Evolutionary conservation across 345 rosid species (phyloP), one percentile per base, ranked within the genome.

Genomic region (Salix caprea): DNA sequence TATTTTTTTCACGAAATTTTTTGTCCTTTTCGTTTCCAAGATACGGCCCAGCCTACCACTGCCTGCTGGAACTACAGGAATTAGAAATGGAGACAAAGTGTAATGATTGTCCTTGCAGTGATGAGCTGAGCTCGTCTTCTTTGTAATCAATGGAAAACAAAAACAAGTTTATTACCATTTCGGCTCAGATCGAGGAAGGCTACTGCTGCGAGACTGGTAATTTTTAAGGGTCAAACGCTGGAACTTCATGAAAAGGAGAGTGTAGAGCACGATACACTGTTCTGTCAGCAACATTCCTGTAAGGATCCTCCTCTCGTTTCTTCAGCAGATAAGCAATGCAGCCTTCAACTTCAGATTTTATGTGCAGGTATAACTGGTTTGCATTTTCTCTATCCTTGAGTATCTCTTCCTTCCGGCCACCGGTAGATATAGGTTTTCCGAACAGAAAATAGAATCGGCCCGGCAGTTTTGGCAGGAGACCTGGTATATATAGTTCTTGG

Each of bases 221-320:
- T 30, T 65, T 65, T 30, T 3, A 87, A 73, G 84, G 87, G 46
- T 87, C 85, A 80, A 94, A 94, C 50, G 94, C 76, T 0, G 90
- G 97, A 83, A 86, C 86, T 67, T 89, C 87, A n/a, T 67, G 70
- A 40, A 32, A 74, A n/a, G 92, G 81, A 78, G 86, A 64, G 76
- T 84, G 71, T 0, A 87, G 40, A 2, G 82, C 80, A 21, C 75
- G 81, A 61, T 89, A 86, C 30, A 76, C 4, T 36, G 82, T 62
- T 79, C 97, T 86, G 70, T 92, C 91, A 30, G 89, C 4, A 16
- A 94, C 54, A 65, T 71, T 85, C 83, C 96, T 80, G 65, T 87
- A 89, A 13, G 96, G 97, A 78, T 94, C 98, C 76, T 81, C 86
- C 80, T 91, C 87, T 70, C 97, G 71, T 83, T 90, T 91, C 87